phyloP scores from a whole-genome alignment of 176 grass and related monocot genomes.

The Stipa capillata region DNA sequence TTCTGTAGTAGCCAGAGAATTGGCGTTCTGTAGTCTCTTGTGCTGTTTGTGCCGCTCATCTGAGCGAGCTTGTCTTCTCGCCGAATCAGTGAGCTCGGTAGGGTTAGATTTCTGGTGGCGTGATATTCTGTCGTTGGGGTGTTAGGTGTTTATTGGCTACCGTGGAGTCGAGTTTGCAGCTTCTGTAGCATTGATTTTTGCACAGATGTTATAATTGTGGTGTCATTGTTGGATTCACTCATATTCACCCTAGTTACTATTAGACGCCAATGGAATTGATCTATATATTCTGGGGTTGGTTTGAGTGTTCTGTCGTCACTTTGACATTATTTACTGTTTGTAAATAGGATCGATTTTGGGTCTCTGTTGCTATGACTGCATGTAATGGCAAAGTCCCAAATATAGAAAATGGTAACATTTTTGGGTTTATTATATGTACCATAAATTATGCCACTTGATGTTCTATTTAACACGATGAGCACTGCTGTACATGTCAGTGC shows the following conservation, averaged over 20 bases:
- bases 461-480: not conserved
- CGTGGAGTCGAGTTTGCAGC: not conserved
- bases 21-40: not conserved
- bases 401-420: not conserved
- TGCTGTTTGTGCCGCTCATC: not conserved
- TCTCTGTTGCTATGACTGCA: not conserved
- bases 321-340: not conserved
- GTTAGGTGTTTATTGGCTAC: not conserved
- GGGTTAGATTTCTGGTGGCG: not conserved
- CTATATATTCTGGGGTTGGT: not conserved
- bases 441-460: not conserved
- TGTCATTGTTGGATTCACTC: not conserved
- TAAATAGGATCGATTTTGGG: not conserved
- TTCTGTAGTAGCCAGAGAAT: not conserved
- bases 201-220: not conserved
- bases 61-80: not conserved
- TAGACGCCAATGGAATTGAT: not conserved
- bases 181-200: not conserved
- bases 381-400: not conserved
- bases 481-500: not conserved
- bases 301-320: not conserved
- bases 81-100: not conserved
- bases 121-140: not conserved
- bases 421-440: not conserved
- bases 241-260: not conserved